phyloP scores from a whole-genome alignment of 2,329 filamentous ascomycete genomes.

The Sclerotiophoma versabilis region DNA sequence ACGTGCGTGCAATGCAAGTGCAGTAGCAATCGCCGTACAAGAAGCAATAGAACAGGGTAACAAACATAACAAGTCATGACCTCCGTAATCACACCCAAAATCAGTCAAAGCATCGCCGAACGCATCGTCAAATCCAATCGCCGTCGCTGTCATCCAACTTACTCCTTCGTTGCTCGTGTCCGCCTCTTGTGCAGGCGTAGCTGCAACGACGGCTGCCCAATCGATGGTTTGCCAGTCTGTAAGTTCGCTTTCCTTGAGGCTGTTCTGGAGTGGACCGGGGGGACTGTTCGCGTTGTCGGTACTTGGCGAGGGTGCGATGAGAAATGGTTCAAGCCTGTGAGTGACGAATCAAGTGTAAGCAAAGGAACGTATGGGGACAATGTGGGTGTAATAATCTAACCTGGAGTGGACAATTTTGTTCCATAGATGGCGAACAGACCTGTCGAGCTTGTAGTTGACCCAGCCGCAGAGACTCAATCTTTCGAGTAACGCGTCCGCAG shows the following conservation, averaged over 20 bases:
- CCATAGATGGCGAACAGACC: slow-evolving; percentile 42
- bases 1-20: background rate
- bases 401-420: slow-evolving; percentile 41
- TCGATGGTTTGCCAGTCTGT: slow-evolving; percentile 43
- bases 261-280: slow-evolving; percentile 40
- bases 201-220: slow-evolving; percentile 28
- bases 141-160: slow-evolving; percentile 10
- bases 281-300: slow-evolving; percentile 27
- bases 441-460: slow-evolving; percentile 48
- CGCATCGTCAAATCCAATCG: slow-evolving; percentile 8
- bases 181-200: slow-evolving; percentile 2
- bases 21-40: background rate
- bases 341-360: slow-evolving; percentile 41
- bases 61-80: slow-evolving; percentile 10
- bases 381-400: slow-evolving; percentile 42
- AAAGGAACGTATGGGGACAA: slow-evolving; percentile 35
- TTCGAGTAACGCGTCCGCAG: slow-evolving; percentile 34
- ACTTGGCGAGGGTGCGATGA: slow-evolving; percentile 24
- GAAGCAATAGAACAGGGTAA: slow-evolving; percentile 16
- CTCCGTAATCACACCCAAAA: background rate
- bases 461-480: slow-evolving; percentile 46
- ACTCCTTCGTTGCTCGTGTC: slow-evolving; percentile 2
- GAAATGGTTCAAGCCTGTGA: slow-evolving; percentile 39
- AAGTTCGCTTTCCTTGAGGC: slow-evolving; percentile 38
- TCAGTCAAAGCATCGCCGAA: slow-evolving; percentile 4